These are phyloP conservation scores for Trichopus zeylanicus DNA, from an alignment of 116 monocot species.

Conservation along the genomic window DNA sequence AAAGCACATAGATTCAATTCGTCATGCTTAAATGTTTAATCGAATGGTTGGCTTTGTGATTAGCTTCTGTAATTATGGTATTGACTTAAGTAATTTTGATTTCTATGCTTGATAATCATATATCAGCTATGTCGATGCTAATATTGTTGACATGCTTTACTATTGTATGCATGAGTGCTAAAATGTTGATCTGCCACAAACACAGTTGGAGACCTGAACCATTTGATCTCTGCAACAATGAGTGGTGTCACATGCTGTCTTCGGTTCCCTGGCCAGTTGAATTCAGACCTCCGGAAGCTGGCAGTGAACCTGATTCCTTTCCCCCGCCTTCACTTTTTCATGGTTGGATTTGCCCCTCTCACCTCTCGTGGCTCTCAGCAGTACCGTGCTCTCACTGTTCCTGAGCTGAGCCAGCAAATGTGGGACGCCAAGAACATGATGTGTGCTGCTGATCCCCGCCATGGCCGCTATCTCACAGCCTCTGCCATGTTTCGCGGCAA, in stretches of 20 bases:
- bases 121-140: no score
- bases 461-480: conserved; percentile 76
- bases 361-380: conserved; percentile 78
- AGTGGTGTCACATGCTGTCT: conserved; percentile 65
- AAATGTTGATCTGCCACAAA: no score
- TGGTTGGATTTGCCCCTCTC: conserved; percentile 76
- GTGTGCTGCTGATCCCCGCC: conserved; percentile 86
- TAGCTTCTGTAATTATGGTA: no score
- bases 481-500: conserved; percentile 81
- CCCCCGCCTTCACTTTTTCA: conserved; percentile 82
- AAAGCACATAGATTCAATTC: no score
- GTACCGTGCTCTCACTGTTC: conserved; percentile 74
- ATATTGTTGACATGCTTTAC: no score
- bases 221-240: conserved; percentile 59
- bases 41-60: no score
- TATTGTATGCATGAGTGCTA: no score
- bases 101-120: no score
- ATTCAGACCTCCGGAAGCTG: conserved; percentile 72
- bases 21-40: no score
- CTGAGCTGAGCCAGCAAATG: conserved; percentile 87
- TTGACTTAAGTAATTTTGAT: no score
- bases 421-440: conserved; percentile 98
- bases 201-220: conserved; percentile 49
- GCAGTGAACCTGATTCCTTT: conserved; percentile 79
- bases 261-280: conserved; percentile 71